These are phyloP conservation scores for Lachnellula cervina DNA, from an alignment of 2,329 filamentous ascomycete species.

Conservation along the genomic window DNA sequence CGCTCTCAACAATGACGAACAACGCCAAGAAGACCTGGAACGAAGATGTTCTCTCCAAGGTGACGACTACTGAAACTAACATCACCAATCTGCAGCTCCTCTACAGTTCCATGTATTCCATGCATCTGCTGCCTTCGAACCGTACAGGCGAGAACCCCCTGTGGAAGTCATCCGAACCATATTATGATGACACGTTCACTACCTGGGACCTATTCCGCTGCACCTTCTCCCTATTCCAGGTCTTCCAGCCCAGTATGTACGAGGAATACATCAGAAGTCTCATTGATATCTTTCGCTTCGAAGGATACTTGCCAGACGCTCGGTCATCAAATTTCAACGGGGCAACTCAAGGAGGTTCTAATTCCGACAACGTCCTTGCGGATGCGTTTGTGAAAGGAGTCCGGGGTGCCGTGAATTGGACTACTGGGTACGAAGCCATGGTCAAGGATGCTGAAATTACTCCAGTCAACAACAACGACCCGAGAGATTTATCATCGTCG, in stretches of 20 bases:
- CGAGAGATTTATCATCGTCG: conserved; percentile 47
- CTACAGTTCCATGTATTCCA: conserved; percentile 63
- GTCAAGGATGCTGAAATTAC: conserved; percentile 59
- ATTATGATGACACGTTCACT: conserved; percentile 68
- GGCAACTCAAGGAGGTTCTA: conserved; percentile 63
- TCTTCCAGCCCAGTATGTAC: conserved; percentile 57
- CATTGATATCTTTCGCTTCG: conserved; percentile 62
- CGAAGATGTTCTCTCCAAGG: conserved; percentile 54
- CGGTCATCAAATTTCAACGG: conserved; percentile 67
- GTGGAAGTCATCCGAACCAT: conserved; percentile 60
- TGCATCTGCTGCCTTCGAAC: conserved; percentile 64
- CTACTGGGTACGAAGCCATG: conserved; percentile 57
- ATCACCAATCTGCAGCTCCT: conserved; percentile 52
- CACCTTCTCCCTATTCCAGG: conserved; percentile 57
- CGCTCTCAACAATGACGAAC: conserved; percentile 36
- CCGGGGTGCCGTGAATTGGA: conserved; percentile 56
- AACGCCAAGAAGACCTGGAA: conserved; percentile 56
- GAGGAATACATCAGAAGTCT: conserved; percentile 62
- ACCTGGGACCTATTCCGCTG: conserved; percentile 61
- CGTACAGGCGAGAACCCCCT: conserved; percentile 65
- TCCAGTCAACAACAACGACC: conserved; percentile 54
- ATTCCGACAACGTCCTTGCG: conserved; percentile 66
- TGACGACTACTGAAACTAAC: conserved; percentile 56
- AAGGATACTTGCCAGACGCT: conserved; percentile 60
- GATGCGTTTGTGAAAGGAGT: conserved; percentile 69